phyloP scores from a whole-genome alignment of 345 rosid genomes.

The Leavenworthia alabamica region DNA sequence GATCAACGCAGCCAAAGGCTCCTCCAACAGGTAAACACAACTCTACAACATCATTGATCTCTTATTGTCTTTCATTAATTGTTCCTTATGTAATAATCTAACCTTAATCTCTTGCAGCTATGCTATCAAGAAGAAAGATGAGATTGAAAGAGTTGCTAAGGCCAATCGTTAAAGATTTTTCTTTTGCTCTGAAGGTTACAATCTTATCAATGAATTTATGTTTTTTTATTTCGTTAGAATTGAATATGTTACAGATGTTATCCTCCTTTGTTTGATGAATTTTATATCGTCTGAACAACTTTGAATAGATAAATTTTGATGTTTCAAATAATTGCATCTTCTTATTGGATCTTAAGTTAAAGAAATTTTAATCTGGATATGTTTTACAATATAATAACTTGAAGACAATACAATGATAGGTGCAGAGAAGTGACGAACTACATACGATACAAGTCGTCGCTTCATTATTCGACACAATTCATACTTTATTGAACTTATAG shows the following conservation, averaged over 20 bases:
- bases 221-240: constrained; percentile 12
- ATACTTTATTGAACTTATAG: neutral
- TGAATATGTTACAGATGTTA: constrained; percentile 19
- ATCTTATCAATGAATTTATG: constrained; percentile 4
- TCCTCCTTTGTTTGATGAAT: constrained; percentile 16
- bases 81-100: neutral
- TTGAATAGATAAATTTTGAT: constrained; percentile 24
- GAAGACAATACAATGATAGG: neutral
- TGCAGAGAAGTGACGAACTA: neutral
- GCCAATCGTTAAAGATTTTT: constrained; percentile 56
- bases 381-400: neutral
- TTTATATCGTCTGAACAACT: constrained; percentile 12
- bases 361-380: neutral
- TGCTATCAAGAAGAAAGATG: constrained; percentile 86
- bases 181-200: neutral
- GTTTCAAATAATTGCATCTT: neutral
- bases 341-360: neutral
- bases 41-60: neutral
- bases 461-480: neutral
- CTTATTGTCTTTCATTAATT: neutral
- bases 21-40: constrained; percentile 65
- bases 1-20: constrained; percentile 85
- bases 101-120: constrained; percentile 37
- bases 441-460: neutral
- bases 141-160: constrained; percentile 82